Evolutionary conservation across 2,329 filamentous ascomycete genomes (phyloP), one percentile per base, ranked within the genome.

Genomic region (Trichoderma sp.): DNA sequence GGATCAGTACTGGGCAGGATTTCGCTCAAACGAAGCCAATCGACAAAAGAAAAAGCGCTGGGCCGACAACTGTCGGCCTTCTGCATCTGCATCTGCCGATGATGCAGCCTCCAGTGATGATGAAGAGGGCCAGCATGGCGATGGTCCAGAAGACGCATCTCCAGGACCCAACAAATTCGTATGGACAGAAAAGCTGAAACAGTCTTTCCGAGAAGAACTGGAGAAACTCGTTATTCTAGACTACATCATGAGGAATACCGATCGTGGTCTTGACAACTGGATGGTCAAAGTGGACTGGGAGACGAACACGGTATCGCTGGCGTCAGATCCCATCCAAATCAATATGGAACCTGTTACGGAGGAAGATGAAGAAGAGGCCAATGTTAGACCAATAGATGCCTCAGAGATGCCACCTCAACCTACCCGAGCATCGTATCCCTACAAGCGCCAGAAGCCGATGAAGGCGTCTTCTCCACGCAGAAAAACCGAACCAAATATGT

Each of bases 171-270:
- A 53, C n/a, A 88, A 88, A 74, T 97, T 97, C 78, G 90, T 93
- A 76, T 99, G 97, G 97, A 98, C 95, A 0, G 94, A 97, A 69
- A 86, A 88, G 6, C 85, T 99, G 63, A 97, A 98, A 82, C 94
- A 97, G 83, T 93, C 94, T 0, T 98, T 99, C 82, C 89, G 97
- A 50, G 97, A 99, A 83, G 94, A 98, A 85, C 88, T 99, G 65
- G 97, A 99, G 85, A 98, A 98, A 84, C 88, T 99, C 8, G 97
- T 99, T 27, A 97, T 99, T 80, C 85, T 99, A 78, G 97, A 99
- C 85, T 99, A 99, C 83, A 97, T 99, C 78, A 99, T 99, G 97
- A 91, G 97, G 75, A 99, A 99, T 82, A 99, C 97, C 2, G 97
- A 99, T 83, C 91, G 97, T 85, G 97, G 97, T 2, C 87, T 98